Evolutionary conservation across 2,329 filamentous ascomycete genomes (phyloP).

Genomic region (Diaporthe citriasiana): DNA sequence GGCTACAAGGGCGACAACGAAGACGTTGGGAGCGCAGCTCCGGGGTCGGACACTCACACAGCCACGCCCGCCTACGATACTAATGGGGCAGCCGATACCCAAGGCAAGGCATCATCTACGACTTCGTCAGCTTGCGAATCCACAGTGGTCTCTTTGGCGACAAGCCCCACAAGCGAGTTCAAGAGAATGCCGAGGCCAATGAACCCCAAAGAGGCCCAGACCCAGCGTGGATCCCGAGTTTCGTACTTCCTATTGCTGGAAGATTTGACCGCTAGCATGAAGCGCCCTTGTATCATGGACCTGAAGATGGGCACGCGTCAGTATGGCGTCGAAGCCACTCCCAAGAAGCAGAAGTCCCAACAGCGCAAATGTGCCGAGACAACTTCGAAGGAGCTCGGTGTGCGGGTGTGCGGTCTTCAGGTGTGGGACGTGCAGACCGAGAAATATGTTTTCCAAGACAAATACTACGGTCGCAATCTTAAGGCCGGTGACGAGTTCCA

Average conservation of each 20-base stretch:
- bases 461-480: conserved; percentile 93
- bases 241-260: conserved; percentile 95
- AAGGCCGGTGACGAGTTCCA: conserved; percentile 92
- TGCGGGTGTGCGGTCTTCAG: conserved; percentile 95
- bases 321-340: conserved; percentile 91
- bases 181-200: conserved; percentile 70
- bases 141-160: conserved; percentile 52
- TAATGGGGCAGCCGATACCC: conserved; percentile 38
- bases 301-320: conserved; percentile 99
- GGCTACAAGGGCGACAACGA: conserved; percentile 81
- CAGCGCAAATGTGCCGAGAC: conserved; percentile 92
- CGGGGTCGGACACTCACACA: conserved; percentile 32
- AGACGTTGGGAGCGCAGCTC: conserved; percentile 42
- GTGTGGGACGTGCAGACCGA: conserved; percentile 91
- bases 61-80: conserved; percentile 32
- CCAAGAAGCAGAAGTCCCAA: conserved; percentile 95
- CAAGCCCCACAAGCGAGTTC: conserved; percentile 56
- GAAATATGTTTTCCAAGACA: conserved; percentile 95
- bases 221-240: conserved; percentile 75
- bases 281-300: conserved; percentile 94
- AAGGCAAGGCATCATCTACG: conserved; percentile 37
- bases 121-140: conserved; percentile 53
- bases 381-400: conserved; percentile 91
- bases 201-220: conserved; percentile 84
- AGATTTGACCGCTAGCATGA: conserved; percentile 97